Evolutionary conservation across 768 basidiomycete genomes (phyloP).

Genomic region (Trametes maxima): DNA sequence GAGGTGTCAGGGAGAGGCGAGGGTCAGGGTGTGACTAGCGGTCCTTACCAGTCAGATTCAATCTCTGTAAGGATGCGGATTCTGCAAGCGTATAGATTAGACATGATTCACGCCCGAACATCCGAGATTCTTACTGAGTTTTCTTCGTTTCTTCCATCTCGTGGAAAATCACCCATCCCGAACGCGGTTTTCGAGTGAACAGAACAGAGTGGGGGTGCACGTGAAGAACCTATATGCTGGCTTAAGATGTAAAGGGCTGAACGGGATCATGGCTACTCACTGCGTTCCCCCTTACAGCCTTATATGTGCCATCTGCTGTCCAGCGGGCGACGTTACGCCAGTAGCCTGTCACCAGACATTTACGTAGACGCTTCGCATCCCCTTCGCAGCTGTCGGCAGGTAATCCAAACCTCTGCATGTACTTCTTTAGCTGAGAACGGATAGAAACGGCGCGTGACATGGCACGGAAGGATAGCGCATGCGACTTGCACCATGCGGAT

Average conservation of each 20-base stretch:
- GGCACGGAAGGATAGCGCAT: conserved; percentile 91
- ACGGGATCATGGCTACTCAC: conserved; percentile 45
- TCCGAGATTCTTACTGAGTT: conserved; percentile 61
- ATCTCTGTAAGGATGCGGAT: conserved; percentile 93
- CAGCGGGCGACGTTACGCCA: conserved; percentile 93
- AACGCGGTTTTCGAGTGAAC: conserved; percentile 88
- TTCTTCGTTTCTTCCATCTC: conserved; percentile 98
- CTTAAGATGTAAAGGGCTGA: not conserved
- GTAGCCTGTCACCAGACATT: conserved; percentile 90
- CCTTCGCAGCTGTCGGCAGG: conserved; percentile 87
- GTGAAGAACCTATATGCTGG: conserved; percentile 63
- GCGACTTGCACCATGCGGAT: conserved; percentile 90
- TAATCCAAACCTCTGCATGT: conserved; percentile 87
- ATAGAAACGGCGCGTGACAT: conserved; percentile 95
- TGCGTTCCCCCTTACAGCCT: conserved; percentile 82
- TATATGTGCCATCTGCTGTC: conserved; percentile 91
- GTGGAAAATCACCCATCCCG: conserved; percentile 93
- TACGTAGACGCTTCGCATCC: conserved; percentile 78
- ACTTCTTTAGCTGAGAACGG: conserved; percentile 92
- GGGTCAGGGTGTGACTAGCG: not conserved
- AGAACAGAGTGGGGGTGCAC: conserved; percentile 94
- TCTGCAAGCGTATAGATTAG: conserved; percentile 41
- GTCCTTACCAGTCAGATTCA: conserved; percentile 84
- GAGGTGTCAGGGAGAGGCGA: conserved; percentile 4
- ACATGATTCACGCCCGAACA: not conserved